These are phyloP conservation scores for Onygenales sp. DNA, from an alignment of 2,329 filamentous ascomycete genomes.

Conservation along the genomic window DNA sequence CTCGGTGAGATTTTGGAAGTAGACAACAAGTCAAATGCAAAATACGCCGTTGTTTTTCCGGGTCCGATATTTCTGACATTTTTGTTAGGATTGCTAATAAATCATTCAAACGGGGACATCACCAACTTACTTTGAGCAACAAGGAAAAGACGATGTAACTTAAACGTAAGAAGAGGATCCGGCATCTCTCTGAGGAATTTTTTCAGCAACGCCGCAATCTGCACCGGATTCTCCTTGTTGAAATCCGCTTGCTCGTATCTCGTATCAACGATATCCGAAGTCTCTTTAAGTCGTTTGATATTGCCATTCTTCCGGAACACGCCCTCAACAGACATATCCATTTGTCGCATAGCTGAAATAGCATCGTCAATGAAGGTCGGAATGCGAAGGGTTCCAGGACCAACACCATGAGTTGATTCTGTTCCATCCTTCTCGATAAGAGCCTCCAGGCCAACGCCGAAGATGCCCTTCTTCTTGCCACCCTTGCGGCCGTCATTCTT, in stretches of 20 bases:
- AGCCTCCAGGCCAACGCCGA: slow-evolving; percentile 78
- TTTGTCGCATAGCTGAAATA: slow-evolving; percentile 89
- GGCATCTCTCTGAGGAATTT: slow-evolving; percentile 91
- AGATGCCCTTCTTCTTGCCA: slow-evolving; percentile 86
- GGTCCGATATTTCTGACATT: slow-evolving; percentile 60
- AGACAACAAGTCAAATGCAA: slow-evolving; percentile 88
- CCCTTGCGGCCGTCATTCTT: slow-evolving; percentile 64
- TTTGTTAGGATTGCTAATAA: slow-evolving; percentile 6
- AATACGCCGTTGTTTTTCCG: slow-evolving; percentile 71
- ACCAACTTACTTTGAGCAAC: slow-evolving; percentile 61
- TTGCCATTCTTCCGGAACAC: slow-evolving; percentile 99
- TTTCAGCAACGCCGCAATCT: slow-evolving; percentile 87
- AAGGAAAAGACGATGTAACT: slow-evolving; percentile 85
- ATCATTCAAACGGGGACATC: slow-evolving; percentile 11
- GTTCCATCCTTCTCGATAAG: slow-evolving; percentile 90
- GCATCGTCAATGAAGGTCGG: slow-evolving; percentile 93
- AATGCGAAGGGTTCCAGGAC: slow-evolving; percentile 79
- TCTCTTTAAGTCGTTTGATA: slow-evolving; percentile 82
- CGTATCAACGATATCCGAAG: slow-evolving; percentile 76
- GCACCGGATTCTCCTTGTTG: slow-evolving; percentile 80
- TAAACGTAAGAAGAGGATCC: slow-evolving; percentile 89
- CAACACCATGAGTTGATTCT: slow-evolving; percentile 95
- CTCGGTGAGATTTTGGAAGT: slow-evolving; percentile 81
- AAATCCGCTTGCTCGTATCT: slow-evolving; percentile 80
- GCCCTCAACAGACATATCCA: slow-evolving; percentile 97